These are phyloP conservation scores for Zygnema cylindricum DNA, from an alignment of 139 green algal species.

Conservation along the genomic window DNA sequence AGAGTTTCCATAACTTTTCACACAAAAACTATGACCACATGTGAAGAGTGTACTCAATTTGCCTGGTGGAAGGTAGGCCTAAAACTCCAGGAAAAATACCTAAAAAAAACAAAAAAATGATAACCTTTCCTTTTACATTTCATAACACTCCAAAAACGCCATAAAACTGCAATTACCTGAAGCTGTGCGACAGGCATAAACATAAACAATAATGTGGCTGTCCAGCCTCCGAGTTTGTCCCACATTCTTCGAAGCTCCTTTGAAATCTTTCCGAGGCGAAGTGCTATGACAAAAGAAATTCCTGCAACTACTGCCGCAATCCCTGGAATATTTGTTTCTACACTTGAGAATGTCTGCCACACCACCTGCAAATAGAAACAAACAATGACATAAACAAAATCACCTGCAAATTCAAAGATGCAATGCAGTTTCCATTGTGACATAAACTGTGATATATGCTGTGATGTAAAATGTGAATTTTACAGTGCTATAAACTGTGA, in stretches of 20 bases:
- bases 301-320: conserved; percentile 3
- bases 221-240: conserved; percentile 69
- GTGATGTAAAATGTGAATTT: too few species aligned
- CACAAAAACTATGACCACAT: too few species aligned
- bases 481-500: too few species aligned
- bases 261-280: conserved; percentile 36
- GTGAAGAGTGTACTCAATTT: too few species aligned
- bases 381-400: not conserved
- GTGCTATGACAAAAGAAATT: not conserved
- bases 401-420: not conserved
- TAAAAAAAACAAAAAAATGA: too few species aligned
- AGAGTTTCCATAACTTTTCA: too few species aligned
- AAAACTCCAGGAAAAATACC: too few species aligned
- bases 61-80: too few species aligned
- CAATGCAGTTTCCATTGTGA: too few species aligned
- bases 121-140: too few species aligned
- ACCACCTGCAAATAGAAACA: conserved; percentile 19
- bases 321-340: conserved; percentile 25
- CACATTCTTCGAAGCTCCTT: conserved; percentile 41
- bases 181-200: conserved; percentile 79
- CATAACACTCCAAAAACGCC: too few species aligned
- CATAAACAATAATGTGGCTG: conserved; percentile 80
- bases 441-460: not conserved
- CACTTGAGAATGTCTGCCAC: conserved; percentile 26
- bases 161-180: conserved; percentile 33